Conservation (phyloP, 2,329 filamentous ascomycete species). For the Xylariaceae sp. region DNA sequence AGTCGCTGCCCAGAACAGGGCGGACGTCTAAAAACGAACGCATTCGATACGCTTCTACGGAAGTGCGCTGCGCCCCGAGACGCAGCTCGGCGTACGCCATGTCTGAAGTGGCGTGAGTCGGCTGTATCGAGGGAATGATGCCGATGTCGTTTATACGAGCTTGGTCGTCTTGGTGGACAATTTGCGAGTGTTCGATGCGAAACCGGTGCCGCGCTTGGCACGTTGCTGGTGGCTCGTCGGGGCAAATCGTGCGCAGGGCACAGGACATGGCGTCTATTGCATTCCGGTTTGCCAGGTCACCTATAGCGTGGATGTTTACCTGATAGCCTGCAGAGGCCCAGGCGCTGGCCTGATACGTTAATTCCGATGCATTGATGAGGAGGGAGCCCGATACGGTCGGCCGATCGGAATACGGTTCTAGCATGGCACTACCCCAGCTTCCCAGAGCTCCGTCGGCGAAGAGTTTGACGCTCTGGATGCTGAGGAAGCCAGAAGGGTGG, state of each 20-base stretch:
- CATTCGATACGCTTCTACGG: conserved; percentile 64
- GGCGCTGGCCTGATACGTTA: conserved; percentile 50
- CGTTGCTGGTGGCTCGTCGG: conserved; percentile 37
- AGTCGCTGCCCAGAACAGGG: conserved; percentile 65
- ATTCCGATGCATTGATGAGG: conserved; percentile 60
- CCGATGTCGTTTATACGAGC: conserved; percentile 54
- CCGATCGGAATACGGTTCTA: conserved; percentile 68
- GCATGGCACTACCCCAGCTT: conserved; percentile 68
- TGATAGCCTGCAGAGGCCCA: conserved; percentile 64
- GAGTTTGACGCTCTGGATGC: conserved; percentile 64
- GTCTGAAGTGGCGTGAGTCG: conserved; percentile 70
- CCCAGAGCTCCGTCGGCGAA: conserved; percentile 70
- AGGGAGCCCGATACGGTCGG: conserved; percentile 61
- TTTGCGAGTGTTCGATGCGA: conserved; percentile 70
- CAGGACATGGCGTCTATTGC: conserved; percentile 62
- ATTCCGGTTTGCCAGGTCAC: conserved; percentile 64
- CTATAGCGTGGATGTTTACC: conserved; percentile 71
- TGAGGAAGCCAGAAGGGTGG: conserved; percentile 48
- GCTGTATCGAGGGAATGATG: conserved; percentile 67
- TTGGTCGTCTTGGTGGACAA: conserved; percentile 66
- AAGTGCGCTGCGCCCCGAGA: conserved; percentile 55
- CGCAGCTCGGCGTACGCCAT: conserved; percentile 64
- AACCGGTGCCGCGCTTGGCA: conserved; percentile 59
- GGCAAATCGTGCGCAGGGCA: conserved; percentile 54
- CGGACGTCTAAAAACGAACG: conserved; percentile 52